Evolutionary conservation across 2,329 filamentous ascomycete species (phyloP), one percentile per base, ranked within the genome.

Genomic region (Xylaria sp.): DNA sequence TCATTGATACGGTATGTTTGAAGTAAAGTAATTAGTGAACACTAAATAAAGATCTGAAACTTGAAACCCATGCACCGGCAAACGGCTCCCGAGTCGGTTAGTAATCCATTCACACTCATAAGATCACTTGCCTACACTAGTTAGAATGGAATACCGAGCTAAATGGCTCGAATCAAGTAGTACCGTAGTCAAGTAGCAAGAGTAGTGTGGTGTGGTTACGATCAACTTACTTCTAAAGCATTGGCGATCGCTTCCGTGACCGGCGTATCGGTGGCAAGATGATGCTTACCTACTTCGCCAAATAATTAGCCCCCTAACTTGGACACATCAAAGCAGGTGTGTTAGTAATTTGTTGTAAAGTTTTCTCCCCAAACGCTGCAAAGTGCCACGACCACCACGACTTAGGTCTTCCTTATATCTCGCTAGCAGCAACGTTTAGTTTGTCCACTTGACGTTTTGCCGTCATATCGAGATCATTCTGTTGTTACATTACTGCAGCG

Each of bases 41-140:
- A 28, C 60, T 60, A 60, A 65, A 50, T 64, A 60, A 64, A 60
- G 61, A 67, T 52, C 50, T 68, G 61, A 65, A 68, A 65, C 65
- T 41, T 12, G 20, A 39, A 20, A 39, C n/a, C 53, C 32, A 34
- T 23, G 34, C 30, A 39, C 34, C n/a, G 32, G 28, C 30, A 46
- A 58, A 46, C 57, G 30, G 50, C 43, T 62, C 63, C 43, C 39
- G 48, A 65, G 53, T 3, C 58, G 66, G 66, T 62, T 57, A 50
- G 62, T 65, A 53, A 15, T 52, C 25, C 46, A 50, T 50, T 30
- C 46, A 18, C 30, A 30, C 46, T 25, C 13, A 13, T 30, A 53
- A 53, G 30, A 34, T n/a, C 25, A 55, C 52, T 36, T 55, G 32
- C 52, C 52, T 36, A 55, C 9, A 55, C 32, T 55, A 36, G 52